Evolutionary conservation across 2,329 filamentous ascomycete species (phyloP).

Genomic region (Aspergillus clavatus): DNA sequence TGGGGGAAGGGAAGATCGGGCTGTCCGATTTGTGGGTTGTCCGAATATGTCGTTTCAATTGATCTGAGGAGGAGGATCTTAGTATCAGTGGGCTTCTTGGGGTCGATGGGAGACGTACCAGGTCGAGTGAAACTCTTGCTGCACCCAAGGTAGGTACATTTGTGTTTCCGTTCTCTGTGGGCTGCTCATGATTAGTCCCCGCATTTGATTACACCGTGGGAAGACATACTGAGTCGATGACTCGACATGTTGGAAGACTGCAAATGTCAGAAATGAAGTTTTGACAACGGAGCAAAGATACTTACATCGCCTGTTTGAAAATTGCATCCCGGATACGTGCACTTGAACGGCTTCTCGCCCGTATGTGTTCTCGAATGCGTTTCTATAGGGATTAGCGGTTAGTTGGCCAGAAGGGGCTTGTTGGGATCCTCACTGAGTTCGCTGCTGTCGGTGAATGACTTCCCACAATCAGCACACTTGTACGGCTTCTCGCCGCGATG

Average conservation of each 20-base stretch:
- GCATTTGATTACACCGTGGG: not conserved
- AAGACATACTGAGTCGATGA: conserved; percentile 38
- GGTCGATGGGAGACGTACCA: conserved; percentile 25
- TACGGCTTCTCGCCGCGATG: conserved; percentile 43
- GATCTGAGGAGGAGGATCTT: conserved; percentile 30
- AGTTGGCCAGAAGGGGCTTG: not conserved
- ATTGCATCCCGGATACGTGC: conserved; percentile 39
- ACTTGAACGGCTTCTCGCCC: conserved; percentile 43
- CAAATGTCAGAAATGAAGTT: conserved; percentile 1
- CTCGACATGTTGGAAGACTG: conserved; percentile 45
- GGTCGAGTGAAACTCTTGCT: conserved; percentile 43
- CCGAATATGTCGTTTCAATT: conserved; percentile 38
- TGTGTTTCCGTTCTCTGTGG: conserved; percentile 41
- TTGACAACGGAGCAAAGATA: no score
- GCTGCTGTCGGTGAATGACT: conserved; percentile 43
- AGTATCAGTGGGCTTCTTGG: not conserved
- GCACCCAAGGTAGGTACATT: conserved; percentile 37
- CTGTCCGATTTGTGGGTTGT: conserved; percentile 33
- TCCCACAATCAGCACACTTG: conserved; percentile 38
- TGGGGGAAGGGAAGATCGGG: conserved; percentile 20
- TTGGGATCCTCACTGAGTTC: conserved; percentile 36
- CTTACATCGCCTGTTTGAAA: conserved; percentile 43
- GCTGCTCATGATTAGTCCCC: conserved; percentile 20
- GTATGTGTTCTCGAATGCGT: conserved; percentile 42
- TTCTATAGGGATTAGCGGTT: conserved; percentile 30